These are phyloP conservation scores for Spirogloea muscicola DNA, from an alignment of 139 green algal species.

Conservation along the genomic window DNA sequence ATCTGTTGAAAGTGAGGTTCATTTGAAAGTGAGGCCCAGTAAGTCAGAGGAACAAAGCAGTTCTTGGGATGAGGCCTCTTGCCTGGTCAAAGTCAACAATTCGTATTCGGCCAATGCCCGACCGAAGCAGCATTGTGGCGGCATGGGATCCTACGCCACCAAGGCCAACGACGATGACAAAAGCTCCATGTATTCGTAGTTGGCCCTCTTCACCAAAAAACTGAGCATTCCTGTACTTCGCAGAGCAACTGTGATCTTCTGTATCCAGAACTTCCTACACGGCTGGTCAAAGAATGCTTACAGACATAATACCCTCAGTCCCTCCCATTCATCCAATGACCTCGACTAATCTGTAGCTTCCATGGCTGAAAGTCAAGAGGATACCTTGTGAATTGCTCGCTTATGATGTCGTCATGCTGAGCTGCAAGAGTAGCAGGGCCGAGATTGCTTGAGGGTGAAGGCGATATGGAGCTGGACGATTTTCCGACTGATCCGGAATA, in stretches of 20 bases:
- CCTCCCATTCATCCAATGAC: not conserved
- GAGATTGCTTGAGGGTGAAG: not conserved
- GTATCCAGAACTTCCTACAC: not conserved
- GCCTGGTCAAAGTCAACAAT: conserved; percentile 97
- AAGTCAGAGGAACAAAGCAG: not conserved
- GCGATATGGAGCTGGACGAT: not conserved
- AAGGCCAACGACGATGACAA: conserved; percentile 91
- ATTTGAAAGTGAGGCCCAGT: not conserved
- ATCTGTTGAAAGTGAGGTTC: not conserved
- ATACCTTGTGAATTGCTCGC: conserved; percentile 31
- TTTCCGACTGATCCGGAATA: not conserved
- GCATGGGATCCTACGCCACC: conserved; percentile 93
- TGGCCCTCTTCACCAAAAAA: conserved; percentile 86
- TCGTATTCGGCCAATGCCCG: conserved; percentile 80
- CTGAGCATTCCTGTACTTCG: conserved; percentile 71
- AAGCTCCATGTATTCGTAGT: conserved; percentile 56
- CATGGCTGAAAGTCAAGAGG: not conserved
- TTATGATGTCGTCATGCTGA: conserved; percentile 27
- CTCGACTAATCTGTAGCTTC: not conserved
- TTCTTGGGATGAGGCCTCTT: not conserved
- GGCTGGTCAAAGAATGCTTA: not conserved
- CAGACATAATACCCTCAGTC: not conserved
- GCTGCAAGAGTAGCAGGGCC: not conserved
- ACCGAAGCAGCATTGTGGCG: conserved; percentile 85
- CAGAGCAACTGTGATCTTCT: not conserved